These are phyloP conservation scores for Xylaria intraflava DNA, from an alignment of 495 filamentous ascomycete genomes.

Conservation along the genomic window DNA sequence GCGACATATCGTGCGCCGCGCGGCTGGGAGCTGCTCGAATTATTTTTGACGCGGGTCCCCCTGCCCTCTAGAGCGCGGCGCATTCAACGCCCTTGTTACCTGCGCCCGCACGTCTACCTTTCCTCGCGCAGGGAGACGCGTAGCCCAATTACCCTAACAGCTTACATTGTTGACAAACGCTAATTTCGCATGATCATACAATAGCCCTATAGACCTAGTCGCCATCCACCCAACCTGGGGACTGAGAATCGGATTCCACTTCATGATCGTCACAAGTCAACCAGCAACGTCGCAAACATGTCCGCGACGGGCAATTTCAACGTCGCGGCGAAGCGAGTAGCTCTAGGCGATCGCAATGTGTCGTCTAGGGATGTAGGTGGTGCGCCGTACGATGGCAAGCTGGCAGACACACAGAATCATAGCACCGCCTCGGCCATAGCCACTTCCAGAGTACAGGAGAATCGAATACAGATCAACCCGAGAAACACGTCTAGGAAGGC, in stretches of 20 bases:
- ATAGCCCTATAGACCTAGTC: conserved; percentile 67
- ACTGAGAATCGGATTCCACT: conserved; percentile 67
- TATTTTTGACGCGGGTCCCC: not conserved
- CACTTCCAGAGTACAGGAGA: conserved; percentile 34
- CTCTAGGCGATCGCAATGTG: conserved; percentile 77
- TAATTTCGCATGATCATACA: not conserved
- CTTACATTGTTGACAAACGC: not conserved
- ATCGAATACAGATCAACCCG: conserved; percentile 44
- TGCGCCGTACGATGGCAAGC: conserved; percentile 14
- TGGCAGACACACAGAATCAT: not conserved
- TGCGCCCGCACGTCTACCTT: not conserved
- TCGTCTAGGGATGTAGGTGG: conserved; percentile 46
- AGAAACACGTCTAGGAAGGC: conserved; percentile 38
- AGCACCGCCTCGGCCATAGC: conserved; percentile 21
- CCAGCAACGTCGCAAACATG: conserved; percentile 54
- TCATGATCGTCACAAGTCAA: conserved; percentile 79
- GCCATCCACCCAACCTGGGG: conserved; percentile 48
- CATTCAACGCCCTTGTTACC: not conserved
- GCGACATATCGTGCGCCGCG: too few species aligned
- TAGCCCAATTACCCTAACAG: not conserved
- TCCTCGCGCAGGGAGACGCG: not conserved
- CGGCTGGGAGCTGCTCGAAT: not conserved
- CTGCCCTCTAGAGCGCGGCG: not conserved
- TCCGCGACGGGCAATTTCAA: conserved; percentile 54
- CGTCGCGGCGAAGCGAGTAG: conserved; percentile 63